phyloP scores from a whole-genome alignment of 495 filamentous ascomycete species.

The Penicillium antarcticum region DNA sequence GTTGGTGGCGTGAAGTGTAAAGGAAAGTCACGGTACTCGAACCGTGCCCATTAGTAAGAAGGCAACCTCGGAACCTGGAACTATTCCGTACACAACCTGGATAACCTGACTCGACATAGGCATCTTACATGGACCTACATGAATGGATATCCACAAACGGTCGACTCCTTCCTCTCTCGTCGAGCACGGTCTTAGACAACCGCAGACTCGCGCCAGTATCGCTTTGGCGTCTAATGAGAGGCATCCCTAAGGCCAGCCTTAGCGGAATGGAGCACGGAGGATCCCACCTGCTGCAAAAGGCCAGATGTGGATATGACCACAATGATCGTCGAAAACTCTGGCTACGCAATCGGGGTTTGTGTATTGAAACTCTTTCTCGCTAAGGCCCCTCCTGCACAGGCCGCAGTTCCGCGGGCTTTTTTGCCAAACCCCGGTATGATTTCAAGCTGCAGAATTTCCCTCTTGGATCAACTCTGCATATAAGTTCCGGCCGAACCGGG shows the following conservation, averaged over 20 bases:
- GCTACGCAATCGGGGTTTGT: slow-evolving; percentile 1
- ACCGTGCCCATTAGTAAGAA: background rate
- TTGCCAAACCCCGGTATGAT: background rate
- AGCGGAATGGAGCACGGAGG: slow-evolving; percentile 11
- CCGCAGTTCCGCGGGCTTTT: background rate
- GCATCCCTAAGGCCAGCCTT: slow-evolving; percentile 7
- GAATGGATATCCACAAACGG: background rate
- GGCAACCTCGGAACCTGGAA: too few relatives aligned
- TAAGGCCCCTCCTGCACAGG: background rate
- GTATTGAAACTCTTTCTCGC: background rate
- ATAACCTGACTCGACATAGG: too few relatives aligned
- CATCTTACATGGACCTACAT: too few relatives aligned
- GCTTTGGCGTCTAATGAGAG: slow-evolving; percentile 25
- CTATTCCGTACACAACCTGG: too few relatives aligned
- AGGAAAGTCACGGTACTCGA: background rate
- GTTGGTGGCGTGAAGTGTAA: slow-evolving; percentile 6
- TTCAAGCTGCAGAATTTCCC: background rate
- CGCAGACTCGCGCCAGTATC: slow-evolving; percentile 17
- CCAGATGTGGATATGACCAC: slow-evolving; percentile 1
- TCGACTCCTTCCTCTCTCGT: background rate
- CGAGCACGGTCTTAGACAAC: background rate
- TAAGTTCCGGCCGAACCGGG: background rate
- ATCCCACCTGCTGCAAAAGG: slow-evolving; percentile 9
- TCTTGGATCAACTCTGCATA: too few relatives aligned
- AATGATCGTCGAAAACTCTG: slow-evolving; percentile 2